Evolutionary conservation across 257 asterid species (phyloP), one percentile per base, ranked within the genome.

Genomic region (Rauvolfia tetraphylla): DNA sequence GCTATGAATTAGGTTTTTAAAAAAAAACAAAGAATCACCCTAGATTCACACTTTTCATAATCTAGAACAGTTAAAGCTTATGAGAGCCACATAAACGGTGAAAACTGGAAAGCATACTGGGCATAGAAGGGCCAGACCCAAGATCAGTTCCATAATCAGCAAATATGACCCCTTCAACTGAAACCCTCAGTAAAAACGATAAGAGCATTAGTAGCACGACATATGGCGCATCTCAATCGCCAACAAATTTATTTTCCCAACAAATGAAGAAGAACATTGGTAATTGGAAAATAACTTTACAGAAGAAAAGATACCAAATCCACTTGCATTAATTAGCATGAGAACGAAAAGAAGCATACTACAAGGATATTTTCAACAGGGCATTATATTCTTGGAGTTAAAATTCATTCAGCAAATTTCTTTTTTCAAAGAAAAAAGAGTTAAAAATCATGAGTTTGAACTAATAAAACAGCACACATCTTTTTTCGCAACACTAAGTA

Each of bases 131-230:
- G 31, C 97, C 99, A 31, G 99, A 92, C 73, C 97, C 99, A 79
- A 93, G 96, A 86, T 95, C 99, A 70, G 94, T 91, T 77, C 99
- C 99, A 79, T 93, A 95, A 82, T 95, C 99, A 48, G 95, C 98
- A 87, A 95, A 95, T 46, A 91, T 33, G 62, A 90, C 98, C 49
- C 98, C 99, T 84, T 87, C 91, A 49, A 92, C 84, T 33, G 93
- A 93, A 46, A 98, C 98, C 79, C 39, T 88, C 99, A 91, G 91
- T 81, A 79, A 83, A 77, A 76, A 4, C 71, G 38, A 57, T 29
- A 36, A 31, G 29, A 36, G 36, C 10, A 7, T 36, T 39, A 65
- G 71, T 36, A 65, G 48, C 70, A 63, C 8, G 10, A 17, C 48
- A 66, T 31, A 67, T 34, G 72, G 49, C 10, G 18, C 33, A 67